Conservation (phyloP, 768 basidiomycete species). For the Suillus plorans region DNA sequence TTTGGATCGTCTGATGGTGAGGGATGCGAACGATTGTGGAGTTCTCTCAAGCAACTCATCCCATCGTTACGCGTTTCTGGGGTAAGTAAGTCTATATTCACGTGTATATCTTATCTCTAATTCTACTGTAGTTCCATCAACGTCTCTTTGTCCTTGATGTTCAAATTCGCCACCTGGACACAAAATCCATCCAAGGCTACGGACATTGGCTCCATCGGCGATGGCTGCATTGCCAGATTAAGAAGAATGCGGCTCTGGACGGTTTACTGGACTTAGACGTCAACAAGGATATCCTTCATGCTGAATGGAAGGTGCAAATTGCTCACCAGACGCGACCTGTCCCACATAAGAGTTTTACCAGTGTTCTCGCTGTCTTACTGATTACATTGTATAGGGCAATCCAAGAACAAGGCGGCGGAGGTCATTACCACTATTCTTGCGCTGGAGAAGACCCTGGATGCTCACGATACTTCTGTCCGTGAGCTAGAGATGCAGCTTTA, state of each 20-base stretch:
- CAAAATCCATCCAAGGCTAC: neutral
- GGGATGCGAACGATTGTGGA: conserved; percentile 38
- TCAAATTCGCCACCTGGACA: conserved; percentile 5
- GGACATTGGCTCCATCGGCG: conserved; percentile 9
- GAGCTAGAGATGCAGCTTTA: conserved; percentile 6
- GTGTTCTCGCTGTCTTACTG: no score
- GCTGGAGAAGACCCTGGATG: no score
- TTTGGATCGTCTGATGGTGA: conserved; percentile 37
- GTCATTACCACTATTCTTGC: no score
- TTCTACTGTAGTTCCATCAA: conserved; percentile 7
- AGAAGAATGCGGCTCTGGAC: conserved; percentile 3
- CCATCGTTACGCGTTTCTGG: conserved; percentile 16
- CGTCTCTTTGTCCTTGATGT: conserved; percentile 11
- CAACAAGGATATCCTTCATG: neutral
- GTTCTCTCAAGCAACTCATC: conserved; percentile 21
- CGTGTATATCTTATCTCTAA: neutral
- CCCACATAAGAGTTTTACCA: no score
- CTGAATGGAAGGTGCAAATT: conserved; percentile 7
- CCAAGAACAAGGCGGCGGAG: no score
- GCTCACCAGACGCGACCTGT: neutral
- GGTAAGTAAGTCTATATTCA: conserved; percentile 15
- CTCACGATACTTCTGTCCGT: neutral
- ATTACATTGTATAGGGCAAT: no score
- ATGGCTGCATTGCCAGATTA: neutral
- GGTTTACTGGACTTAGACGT: neutral